Percentiles rank a stretch among this genome's conserved stretches.
Conservation (phyloP, 495 filamentous ascomycete genomes). For the Aspergillus homomorphus region DNA sequence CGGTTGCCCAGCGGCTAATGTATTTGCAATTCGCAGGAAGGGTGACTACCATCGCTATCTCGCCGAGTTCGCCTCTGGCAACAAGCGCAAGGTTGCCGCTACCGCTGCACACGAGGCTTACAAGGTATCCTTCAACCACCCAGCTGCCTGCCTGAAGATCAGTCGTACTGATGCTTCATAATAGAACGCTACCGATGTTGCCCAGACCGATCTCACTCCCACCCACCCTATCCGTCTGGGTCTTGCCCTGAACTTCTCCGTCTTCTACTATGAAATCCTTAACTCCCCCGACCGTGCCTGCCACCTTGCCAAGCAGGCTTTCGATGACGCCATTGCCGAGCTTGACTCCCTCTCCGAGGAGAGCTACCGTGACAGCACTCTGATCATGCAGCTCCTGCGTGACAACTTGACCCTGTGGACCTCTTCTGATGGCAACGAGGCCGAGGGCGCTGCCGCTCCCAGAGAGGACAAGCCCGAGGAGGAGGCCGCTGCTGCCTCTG, state of each 20-base stretch:
- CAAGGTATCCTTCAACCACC: conserved; percentile 61
- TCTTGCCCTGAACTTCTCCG: conserved; percentile 98
- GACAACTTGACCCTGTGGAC: conserved; percentile 99
- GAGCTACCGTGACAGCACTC: conserved; percentile 98
- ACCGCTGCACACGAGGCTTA: conserved; percentile 97
- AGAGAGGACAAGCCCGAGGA: conserved; percentile 64
- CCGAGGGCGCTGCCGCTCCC: conserved; percentile 58
- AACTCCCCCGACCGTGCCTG: conserved; percentile 99
- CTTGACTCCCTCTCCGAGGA: conserved; percentile 98
- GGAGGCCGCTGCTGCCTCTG: conserved; percentile 46
- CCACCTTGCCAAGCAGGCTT: conserved; percentile 98
- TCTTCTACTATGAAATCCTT: conserved; percentile 99
- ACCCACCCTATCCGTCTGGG: conserved; percentile 98
- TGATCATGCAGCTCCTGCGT: conserved; percentile 99
- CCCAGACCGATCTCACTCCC: conserved; percentile 93
- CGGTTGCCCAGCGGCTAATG: conserved; percentile 10
- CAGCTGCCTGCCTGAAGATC: not conserved
- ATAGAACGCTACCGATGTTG: conserved; percentile 96
- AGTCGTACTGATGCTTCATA: conserved; percentile 16
- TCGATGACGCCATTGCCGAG: conserved; percentile 98
- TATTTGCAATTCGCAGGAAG: conserved; percentile 66
- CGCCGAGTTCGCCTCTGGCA: conserved; percentile 95
- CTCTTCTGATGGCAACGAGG: conserved; percentile 86
- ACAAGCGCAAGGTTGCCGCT: conserved; percentile 97
- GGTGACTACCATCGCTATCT: conserved; percentile 99